Evolutionary conservation across 768 basidiomycete genomes (phyloP).

Genomic region (Termitomyces sp.): DNA sequence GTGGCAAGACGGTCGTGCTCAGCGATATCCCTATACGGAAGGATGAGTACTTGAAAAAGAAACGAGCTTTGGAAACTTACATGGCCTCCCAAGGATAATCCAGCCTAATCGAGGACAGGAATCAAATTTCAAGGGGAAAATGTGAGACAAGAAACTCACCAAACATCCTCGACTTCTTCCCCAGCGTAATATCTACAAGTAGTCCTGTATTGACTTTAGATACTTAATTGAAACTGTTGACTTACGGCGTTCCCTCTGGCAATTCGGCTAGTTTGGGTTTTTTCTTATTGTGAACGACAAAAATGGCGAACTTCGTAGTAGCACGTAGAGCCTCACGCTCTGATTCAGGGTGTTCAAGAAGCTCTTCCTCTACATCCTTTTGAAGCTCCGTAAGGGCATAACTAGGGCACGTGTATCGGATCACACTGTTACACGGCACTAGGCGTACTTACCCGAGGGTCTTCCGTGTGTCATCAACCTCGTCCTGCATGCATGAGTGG

Average conservation of each 20-base stretch:
- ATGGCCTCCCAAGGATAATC: slow-evolving; percentile 82
- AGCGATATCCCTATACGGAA: slow-evolving; percentile 57
- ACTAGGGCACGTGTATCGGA: slow-evolving; percentile 29
- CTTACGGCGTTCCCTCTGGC: slow-evolving; percentile 60
- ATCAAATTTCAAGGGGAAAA: neutral
- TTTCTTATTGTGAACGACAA: slow-evolving; percentile 93
- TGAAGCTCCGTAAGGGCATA: slow-evolving; percentile 88
- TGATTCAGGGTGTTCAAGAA: slow-evolving; percentile 57
- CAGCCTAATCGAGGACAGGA: slow-evolving; percentile 41
- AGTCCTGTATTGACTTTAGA: slow-evolving; percentile 7
- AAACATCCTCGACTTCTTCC: slow-evolving; percentile 64
- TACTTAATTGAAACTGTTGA: slow-evolving; percentile 2
- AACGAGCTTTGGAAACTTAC: slow-evolving; percentile 33
- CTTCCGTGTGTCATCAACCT: slow-evolving; percentile 84
- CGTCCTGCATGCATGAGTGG: slow-evolving; percentile 47
- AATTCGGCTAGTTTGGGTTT: slow-evolving; percentile 80
- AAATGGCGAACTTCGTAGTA: slow-evolving; percentile 80
- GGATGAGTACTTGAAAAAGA: neutral
- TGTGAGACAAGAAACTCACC: slow-evolving; percentile 37
- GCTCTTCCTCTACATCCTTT: slow-evolving; percentile 78
- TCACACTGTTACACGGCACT: neutral
- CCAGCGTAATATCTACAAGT: slow-evolving; percentile 72
- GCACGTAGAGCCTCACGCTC: slow-evolving; percentile 63
- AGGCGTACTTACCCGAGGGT: slow-evolving; percentile 67
- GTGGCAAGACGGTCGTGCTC: slow-evolving; percentile 64